Percentiles rank a stretch among this genome's conserved stretches.
Evolutionary conservation across 768 basidiomycete species (phyloP).

Genomic region (Xanthoconium purpureum): DNA sequence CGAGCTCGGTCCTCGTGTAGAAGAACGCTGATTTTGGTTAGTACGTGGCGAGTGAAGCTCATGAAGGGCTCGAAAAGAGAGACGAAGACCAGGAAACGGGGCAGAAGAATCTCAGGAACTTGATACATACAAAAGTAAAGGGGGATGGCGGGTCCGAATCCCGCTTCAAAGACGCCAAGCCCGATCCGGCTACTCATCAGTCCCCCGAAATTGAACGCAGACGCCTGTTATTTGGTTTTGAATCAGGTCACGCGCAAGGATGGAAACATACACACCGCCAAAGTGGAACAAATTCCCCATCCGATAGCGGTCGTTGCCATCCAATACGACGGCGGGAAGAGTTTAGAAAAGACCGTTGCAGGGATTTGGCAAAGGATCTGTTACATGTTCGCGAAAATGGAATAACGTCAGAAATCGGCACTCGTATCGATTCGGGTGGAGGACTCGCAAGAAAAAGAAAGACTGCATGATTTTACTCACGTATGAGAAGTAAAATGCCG

Average conservation of each 20-base stretch:
- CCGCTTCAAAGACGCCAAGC: slow-evolving; percentile 76
- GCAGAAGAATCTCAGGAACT: not conserved
- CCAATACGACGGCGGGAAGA: slow-evolving; percentile 67
- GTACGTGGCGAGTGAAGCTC: not conserved
- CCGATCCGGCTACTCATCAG: slow-evolving; percentile 56
- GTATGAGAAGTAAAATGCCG: slow-evolving; percentile 77
- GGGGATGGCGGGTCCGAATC: slow-evolving; percentile 74
- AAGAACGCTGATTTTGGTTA: slow-evolving; percentile 54
- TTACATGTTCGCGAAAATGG: not conserved
- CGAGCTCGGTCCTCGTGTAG: slow-evolving; percentile 73
- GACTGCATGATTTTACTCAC: slow-evolving; percentile 35
- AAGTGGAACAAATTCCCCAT: slow-evolving; percentile 74
- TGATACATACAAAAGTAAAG: slow-evolving; percentile 66
- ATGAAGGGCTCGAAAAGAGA: not conserved
- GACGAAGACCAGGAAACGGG: not conserved
- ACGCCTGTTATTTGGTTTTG: slow-evolving; percentile 41
- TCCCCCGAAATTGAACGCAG: slow-evolving; percentile 57
- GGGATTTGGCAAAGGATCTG: slow-evolving; percentile 73
- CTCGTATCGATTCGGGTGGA: not conserved
- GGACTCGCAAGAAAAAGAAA: not conserved
- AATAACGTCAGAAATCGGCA: not conserved
- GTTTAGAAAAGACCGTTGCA: slow-evolving; percentile 60
- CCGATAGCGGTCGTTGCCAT: slow-evolving; percentile 62
- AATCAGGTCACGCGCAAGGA: not conserved
- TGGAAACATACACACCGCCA: slow-evolving; percentile 48